These are phyloP conservation scores for Lycium ferocissimum DNA, from an alignment of 257 asterid species.

Conservation along the genomic window DNA sequence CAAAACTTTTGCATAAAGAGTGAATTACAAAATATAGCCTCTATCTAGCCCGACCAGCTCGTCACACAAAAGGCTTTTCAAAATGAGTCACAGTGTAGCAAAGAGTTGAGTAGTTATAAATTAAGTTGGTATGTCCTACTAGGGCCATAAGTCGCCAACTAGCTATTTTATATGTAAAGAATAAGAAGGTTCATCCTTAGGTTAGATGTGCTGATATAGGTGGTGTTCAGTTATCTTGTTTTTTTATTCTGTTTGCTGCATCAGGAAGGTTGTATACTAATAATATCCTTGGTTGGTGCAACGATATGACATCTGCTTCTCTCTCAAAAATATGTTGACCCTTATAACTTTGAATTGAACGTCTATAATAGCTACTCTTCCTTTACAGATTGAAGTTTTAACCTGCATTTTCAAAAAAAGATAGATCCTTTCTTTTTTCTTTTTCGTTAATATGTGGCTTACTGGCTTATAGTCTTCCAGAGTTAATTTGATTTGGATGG, in stretches of 20 bases:
- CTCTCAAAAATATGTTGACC: neutral
- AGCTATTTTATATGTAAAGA: neutral
- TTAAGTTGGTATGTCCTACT: neutral
- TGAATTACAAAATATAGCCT: neutral
- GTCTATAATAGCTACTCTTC: neutral
- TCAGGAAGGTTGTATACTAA: neutral
- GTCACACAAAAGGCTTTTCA: neutral
- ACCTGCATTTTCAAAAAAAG: conserved; percentile 19
- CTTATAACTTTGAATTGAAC: neutral
- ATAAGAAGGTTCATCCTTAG: neutral
- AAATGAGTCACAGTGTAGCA: neutral
- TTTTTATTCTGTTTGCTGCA: neutral
- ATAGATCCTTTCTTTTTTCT: neutral
- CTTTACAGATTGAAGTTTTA: conserved; percentile 9
- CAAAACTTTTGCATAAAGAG: neutral
- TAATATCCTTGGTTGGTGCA: neutral
- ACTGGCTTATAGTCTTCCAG: neutral
- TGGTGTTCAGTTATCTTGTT: neutral
- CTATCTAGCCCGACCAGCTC: neutral
- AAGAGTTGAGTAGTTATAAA: neutral
- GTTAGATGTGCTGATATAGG: neutral
- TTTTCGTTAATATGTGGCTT: neutral
- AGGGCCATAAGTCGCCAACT: neutral
- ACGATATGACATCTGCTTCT: neutral
- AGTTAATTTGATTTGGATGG: neutral